Percentiles rank a stretch among this genome's conserved stretches.
These are phyloP conservation scores for Arthrinium puccinioides DNA, from an alignment of 2,329 filamentous ascomycete species.

Conservation along the genomic window DNA sequence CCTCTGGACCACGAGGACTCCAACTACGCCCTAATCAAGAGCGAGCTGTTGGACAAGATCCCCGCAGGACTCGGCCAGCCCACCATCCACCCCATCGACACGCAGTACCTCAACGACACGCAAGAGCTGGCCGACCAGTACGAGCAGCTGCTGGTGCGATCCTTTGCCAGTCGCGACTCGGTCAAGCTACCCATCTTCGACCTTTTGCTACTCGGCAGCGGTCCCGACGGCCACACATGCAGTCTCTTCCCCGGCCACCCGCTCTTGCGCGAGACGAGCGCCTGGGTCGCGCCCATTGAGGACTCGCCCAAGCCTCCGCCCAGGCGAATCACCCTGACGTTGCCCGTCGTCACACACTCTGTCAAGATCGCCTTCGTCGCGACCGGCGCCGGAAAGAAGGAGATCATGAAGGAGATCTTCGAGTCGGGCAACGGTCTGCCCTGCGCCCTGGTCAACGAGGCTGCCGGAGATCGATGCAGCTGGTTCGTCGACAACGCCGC, in stretches of 20 bases:
- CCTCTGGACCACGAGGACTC: constrained; percentile 87
- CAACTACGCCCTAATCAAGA: constrained; percentile 85
- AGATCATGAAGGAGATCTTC: constrained; percentile 88
- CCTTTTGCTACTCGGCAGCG: constrained; percentile 84
- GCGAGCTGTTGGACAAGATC: constrained; percentile 83
- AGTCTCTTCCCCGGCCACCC: constrained; percentile 88
- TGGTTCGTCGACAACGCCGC: constrained; percentile 92
- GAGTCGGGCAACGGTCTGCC: constrained; percentile 75
- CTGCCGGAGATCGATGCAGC: constrained; percentile 75
- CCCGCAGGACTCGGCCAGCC: constrained; percentile 60
- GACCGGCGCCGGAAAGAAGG: constrained; percentile 83
- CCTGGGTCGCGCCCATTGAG: constrained; percentile 88
- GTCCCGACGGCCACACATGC: constrained; percentile 95
- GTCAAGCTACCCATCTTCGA: constrained; percentile 95
- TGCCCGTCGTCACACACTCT: constrained; percentile 84
- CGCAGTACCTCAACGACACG: constrained; percentile 57
- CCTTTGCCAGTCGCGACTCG: constrained; percentile 86
- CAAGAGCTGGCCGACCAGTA: constrained; percentile 93
- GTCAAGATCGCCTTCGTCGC: constrained; percentile 86
- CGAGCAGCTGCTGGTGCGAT: constrained; percentile 76
- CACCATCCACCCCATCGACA: constrained; percentile 72
- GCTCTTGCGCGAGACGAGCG: constrained; percentile 75
- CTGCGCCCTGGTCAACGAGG: constrained; percentile 81
- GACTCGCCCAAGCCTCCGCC: constrained; percentile 94
- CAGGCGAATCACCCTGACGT: constrained; percentile 81